Percentiles rank a stretch among this genome's conserved stretches.
Conservation (phyloP, 192 early-diverging fungal species). For the Coemansia sp. region DNA sequence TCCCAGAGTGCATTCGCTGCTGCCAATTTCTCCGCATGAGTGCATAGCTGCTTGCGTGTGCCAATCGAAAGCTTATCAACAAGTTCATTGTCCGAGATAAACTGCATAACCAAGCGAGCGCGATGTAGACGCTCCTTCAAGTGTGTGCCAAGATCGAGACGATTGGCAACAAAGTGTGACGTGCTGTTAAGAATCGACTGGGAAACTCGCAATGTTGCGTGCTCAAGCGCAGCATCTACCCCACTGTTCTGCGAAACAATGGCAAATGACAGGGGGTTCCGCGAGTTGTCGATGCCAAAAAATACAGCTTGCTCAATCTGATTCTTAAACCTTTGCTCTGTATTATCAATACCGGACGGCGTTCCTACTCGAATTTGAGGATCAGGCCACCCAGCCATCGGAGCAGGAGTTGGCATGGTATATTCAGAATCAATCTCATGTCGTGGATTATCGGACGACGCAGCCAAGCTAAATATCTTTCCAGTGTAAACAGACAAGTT, state of each 20-base stretch:
- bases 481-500: conserved; percentile 25
- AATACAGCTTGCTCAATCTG: conserved; percentile 55
- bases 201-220: conserved; percentile 36
- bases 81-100: conserved; percentile 26
- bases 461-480: background rate
- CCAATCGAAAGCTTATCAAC: conserved; percentile 11
- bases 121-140: conserved; percentile 40
- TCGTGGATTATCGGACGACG: background rate
- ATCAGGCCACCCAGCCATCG: background rate
- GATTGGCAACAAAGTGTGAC: conserved; percentile 40
- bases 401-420: background rate
- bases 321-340: conserved; percentile 20
- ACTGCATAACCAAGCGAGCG: conserved; percentile 33
- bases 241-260: conserved; percentile 21
- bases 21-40: conserved; percentile 42
- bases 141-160: conserved; percentile 41
- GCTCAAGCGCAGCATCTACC: conserved; percentile 30
- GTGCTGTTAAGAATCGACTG: conserved; percentile 39
- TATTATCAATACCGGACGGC: conserved; percentile 3
- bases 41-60: conserved; percentile 27
- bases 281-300: conserved; percentile 21
- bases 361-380: background rate
- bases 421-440: background rate
- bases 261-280: conserved; percentile 37
- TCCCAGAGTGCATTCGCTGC: conserved; percentile 45